Conservation (phyloP, 2,329 filamentous ascomycete genomes). For the Aspergillus pseudoglaucus region DNA sequence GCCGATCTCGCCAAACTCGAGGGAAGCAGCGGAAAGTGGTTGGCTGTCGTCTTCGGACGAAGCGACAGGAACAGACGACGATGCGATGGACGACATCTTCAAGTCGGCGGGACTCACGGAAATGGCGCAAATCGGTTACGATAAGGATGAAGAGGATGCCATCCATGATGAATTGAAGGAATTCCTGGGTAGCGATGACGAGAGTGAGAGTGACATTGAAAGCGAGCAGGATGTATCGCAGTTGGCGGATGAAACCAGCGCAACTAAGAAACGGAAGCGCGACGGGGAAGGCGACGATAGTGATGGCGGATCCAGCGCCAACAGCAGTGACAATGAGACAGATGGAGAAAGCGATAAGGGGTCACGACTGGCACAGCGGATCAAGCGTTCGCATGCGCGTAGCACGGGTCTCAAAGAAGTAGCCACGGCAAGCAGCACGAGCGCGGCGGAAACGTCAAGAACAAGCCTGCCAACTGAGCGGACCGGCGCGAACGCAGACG, state of each 20-base stretch:
- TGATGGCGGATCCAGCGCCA: conserved; percentile 16
- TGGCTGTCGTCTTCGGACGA: conserved; percentile 42
- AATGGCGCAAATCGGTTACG: conserved; percentile 48
- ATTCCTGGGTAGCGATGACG: conserved; percentile 53
- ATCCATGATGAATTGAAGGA: conserved; percentile 69
- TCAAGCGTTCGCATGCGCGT: conserved; percentile 37
- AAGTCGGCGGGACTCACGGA: conserved; percentile 47
- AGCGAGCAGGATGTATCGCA: conserved; percentile 42
- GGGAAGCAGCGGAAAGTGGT: conserved; percentile 42
- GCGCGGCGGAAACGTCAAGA: conserved; percentile 3
- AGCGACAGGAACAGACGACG: conserved; percentile 43
- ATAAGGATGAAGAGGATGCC: conserved; percentile 57
- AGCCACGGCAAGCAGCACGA: conserved; percentile 20
- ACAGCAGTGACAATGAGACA: conserved; percentile 28
- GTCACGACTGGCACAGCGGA: conserved; percentile 33
- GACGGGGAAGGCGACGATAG: conserved; percentile 14
- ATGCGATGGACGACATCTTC: conserved; percentile 42
- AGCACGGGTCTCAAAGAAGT: conserved; percentile 34
- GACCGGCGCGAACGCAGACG: conserved; percentile 19
- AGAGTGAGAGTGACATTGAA: conserved; percentile 47
- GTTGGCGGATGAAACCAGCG: conserved; percentile 13
- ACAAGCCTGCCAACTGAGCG: conserved; percentile 13
- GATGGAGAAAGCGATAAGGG: conserved; percentile 32
- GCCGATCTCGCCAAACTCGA: conserved; percentile 32
- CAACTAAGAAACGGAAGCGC: conserved; percentile 34